Evolutionary conservation across 495 filamentous ascomycete genomes (phyloP).

Genomic region (Xylaria nigripes): DNA sequence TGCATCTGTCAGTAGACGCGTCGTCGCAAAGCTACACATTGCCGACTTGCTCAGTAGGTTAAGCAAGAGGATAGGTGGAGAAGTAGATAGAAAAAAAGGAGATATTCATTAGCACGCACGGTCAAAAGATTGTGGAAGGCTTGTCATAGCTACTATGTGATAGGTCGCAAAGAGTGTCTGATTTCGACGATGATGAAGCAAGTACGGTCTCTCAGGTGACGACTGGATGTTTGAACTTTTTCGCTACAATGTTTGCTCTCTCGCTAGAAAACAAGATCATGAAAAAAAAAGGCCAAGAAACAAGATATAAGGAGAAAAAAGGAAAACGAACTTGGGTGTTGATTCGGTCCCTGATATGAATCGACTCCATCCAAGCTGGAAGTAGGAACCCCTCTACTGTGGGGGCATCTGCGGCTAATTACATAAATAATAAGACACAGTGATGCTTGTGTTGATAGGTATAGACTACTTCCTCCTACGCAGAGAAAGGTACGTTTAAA

Average conservation of each 20-base stretch:
- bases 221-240: background rate
- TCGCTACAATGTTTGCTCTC: background rate
- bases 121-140: conserved; percentile 48
- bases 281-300: too few relatives aligned
- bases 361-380: background rate
- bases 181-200: background rate
- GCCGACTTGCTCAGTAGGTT: background rate
- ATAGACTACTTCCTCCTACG: too few relatives aligned
- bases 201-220: background rate
- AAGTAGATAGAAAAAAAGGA: background rate
- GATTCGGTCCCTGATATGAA: background rate
- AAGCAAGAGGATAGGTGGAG: background rate
- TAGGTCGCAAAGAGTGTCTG: background rate
- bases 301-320: background rate
- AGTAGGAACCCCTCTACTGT: conserved; percentile 2
- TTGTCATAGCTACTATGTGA: conserved; percentile 41
- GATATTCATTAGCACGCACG: conserved; percentile 31
- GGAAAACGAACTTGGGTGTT: background rate
- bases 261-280: background rate
- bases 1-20: conserved; percentile 1
- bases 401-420: background rate
- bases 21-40: background rate
- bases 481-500: too few relatives aligned
- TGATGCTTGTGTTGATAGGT: too few relatives aligned
- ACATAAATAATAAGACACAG: too few relatives aligned